Evolutionary conservation across 169 alveolate species (phyloP).

Genomic region (Plasmodium relictum): DNA sequence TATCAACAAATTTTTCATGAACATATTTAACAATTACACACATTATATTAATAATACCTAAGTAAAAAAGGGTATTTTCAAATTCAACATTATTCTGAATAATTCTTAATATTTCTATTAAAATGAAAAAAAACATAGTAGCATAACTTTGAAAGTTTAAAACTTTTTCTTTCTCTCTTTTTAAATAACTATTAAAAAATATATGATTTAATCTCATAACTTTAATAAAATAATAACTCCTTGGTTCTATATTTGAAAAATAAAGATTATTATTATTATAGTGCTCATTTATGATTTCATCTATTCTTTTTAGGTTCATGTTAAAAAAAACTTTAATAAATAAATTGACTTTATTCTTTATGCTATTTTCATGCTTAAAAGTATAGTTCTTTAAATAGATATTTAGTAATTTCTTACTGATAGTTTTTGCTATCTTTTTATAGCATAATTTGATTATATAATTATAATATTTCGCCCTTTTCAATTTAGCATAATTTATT

Average conservation of each 20-base stretch:
- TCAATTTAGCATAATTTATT: not conserved
- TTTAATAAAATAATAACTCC: not conserved
- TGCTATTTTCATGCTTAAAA: not conserved
- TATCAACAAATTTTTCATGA: constrained; percentile 15
- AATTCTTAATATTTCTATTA: constrained; percentile 33
- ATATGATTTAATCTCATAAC: constrained; percentile 7
- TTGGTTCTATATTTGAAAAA: constrained; percentile 1
- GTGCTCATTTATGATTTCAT: not conserved
- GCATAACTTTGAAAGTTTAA: constrained; percentile 40
- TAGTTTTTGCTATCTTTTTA: constrained; percentile 29
- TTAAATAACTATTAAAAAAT: constrained; percentile 28
- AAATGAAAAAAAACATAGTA: constrained; percentile 25
- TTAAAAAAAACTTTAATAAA: constrained; percentile 28
- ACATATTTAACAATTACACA: constrained; percentile 46
- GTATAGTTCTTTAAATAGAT: constrained; percentile 4
- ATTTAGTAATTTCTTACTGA: constrained; percentile 46
- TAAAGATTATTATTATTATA: not conserved
- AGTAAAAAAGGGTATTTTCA: constrained; percentile 21
- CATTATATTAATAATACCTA: constrained; percentile 30
- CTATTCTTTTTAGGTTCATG: constrained; percentile 6
- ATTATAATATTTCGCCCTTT: constrained; percentile 9
- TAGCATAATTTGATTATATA: constrained; percentile 27
- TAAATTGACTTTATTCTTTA: constrained; percentile 9
- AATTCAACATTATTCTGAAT: constrained; percentile 15
- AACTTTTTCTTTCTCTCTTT: constrained; percentile 40